Evolutionary conservation across 2,329 filamentous ascomycete genomes (phyloP), one percentile per base, ranked within the genome.

Genomic region (Colletotrichum gloeosporioides): DNA sequence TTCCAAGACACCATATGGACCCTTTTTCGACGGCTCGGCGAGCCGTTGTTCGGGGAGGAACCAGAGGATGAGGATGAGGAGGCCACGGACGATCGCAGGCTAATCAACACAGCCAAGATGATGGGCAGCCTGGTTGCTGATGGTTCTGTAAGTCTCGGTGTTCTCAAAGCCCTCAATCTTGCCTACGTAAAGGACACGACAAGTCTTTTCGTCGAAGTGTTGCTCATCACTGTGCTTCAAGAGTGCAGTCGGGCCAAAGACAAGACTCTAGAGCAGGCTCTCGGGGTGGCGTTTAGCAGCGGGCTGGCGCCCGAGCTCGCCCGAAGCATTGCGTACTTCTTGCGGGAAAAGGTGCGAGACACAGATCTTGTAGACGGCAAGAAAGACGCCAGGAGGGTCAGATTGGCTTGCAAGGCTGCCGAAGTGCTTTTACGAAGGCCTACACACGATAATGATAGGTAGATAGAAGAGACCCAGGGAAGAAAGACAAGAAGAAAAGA

Each of bases 1-100:
- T 98, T 99, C 82, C 95, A 97, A 82, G 96, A 96, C 80, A 92
- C 93, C 9, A 87, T 99, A 1, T 98, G 96, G 93, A 95, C 94
- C 79, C 88, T 96, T 12, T 98, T 98, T 85, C 93, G 94, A 80
- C 90, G 92, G 44, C 91, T 98, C 85, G 96, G 96, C n/a, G 96
- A 98, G 84, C 91, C 90, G 4, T 90, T 94, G 44, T 93, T 94
- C 61, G 92, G 92, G 8, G 92, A 92, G 53, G 90, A 90, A 18
- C 88, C 89, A 4, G 91, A 93, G 8, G 90, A 92, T 3, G 90
- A 90, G 16, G 86, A 87, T 4, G 85, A 86, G 61, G 84, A 88
- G 71, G 83, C 84, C 15, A 84, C 87, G 78, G 91, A 92, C 32
- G 83, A 89, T 75, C 84, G 86, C 18, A 87, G 89, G 34, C 81